These are phyloP conservation scores for Apophysomyces elegans DNA, from an alignment of 371 early-diverging fungal species.

Conservation along the genomic window DNA sequence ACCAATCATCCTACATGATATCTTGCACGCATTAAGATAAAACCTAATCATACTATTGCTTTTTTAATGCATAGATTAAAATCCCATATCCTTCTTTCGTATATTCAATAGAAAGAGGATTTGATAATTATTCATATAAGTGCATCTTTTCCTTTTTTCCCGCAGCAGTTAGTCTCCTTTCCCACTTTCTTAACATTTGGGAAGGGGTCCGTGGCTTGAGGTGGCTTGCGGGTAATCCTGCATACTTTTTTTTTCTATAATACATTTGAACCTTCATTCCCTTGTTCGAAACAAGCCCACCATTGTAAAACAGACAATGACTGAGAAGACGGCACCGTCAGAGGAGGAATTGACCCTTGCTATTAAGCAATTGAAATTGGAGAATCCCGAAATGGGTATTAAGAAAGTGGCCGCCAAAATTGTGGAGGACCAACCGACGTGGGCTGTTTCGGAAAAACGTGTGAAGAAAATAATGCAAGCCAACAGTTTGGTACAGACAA, in stretches of 20 bases:
- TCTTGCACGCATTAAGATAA: not conserved
- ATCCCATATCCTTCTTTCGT: no score
- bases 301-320: conserved; percentile 14
- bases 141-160: not conserved
- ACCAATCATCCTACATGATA: not conserved
- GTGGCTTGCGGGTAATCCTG: not conserved
- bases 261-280: not conserved
- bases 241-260: conserved; percentile 8
- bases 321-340: conserved; percentile 38
- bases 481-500: not conserved
- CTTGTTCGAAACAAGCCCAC: no score
- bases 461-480: conserved; percentile 67
- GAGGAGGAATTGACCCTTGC: conserved; percentile 42
- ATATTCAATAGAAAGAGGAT: no score
- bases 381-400: conserved; percentile 59
- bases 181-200: not conserved
- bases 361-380: conserved; percentile 55
- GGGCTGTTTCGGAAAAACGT: conserved; percentile 72
- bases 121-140: no score
- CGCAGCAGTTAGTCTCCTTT: not conserved
- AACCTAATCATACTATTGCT: no score
- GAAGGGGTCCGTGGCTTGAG: not conserved
- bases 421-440: conserved; percentile 49
- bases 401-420: conserved; percentile 57
- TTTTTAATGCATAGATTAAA: no score